Conservation (phyloP, 148 eudicot species). For the Camellia granthamiana region DNA sequence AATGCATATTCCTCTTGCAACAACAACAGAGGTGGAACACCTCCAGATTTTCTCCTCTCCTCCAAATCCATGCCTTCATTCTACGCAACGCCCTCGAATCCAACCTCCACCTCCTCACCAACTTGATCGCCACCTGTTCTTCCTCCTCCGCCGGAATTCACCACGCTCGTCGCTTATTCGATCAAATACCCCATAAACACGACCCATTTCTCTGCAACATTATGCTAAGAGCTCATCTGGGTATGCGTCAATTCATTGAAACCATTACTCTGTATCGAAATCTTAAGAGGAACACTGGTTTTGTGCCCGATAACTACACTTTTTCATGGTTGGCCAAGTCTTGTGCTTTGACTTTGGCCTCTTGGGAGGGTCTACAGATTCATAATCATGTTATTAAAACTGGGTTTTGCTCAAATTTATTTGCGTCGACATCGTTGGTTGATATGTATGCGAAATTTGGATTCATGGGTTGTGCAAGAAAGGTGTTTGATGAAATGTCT, state of each 20-base stretch:
- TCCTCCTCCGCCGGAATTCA: slow-evolving; percentile 22
- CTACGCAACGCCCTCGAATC: slow-evolving; percentile 42
- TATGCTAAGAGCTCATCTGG: slow-evolving; percentile 56
- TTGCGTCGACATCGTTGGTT: slow-evolving; percentile 54
- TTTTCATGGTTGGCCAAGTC: slow-evolving; percentile 53
- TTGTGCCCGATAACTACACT: slow-evolving; percentile 63
- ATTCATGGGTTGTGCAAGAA: slow-evolving; percentile 47
- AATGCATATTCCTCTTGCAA: slow-evolving; percentile 52
- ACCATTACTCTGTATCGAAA: slow-evolving; percentile 39
- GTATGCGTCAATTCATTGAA: slow-evolving; percentile 37
- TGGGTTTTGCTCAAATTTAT: slow-evolving; percentile 58
- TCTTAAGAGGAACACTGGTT: slow-evolving; percentile 35
- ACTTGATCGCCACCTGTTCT: slow-evolving; percentile 48
- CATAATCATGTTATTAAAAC: slow-evolving; percentile 53
- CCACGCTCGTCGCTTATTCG: slow-evolving; percentile 71
- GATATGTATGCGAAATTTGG: slow-evolving; percentile 73
- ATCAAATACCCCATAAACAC: slow-evolving; percentile 33
- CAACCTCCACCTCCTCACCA: slow-evolving; percentile 56
- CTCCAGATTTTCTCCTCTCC: slow-evolving; percentile 35
- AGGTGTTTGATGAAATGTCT: slow-evolving; percentile 67
- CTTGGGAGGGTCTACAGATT: slow-evolving; percentile 48
- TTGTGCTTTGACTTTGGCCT: slow-evolving; percentile 39
- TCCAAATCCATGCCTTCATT: slow-evolving; percentile 73
- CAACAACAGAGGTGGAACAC: slow-evolving; percentile 23
- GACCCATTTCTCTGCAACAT: slow-evolving; percentile 60